Conservation (phyloP, 2,329 filamentous ascomycete genomes). For the Fusarium veterinarium region DNA sequence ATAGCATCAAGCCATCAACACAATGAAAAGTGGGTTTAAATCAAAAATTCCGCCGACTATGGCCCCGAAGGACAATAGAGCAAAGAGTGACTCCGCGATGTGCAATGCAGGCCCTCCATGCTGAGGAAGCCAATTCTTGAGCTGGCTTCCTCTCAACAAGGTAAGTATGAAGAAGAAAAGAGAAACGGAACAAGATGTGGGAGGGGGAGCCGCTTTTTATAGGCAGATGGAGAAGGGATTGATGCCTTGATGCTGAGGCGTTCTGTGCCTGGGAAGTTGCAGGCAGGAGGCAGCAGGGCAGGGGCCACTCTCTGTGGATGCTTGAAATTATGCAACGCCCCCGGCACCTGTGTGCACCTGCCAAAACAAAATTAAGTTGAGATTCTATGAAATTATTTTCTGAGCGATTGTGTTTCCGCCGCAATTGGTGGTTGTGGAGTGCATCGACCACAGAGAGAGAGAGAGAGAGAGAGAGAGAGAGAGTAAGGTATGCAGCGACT, state of each 20-base stretch:
- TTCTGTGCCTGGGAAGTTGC: conserved; percentile 13
- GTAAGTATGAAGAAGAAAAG: conserved; percentile 65
- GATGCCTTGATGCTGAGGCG: conserved; percentile 31
- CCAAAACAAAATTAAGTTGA: neutral
- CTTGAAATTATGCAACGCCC: neutral
- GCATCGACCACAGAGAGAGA: neutral
- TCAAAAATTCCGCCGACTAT: conserved; percentile 67
- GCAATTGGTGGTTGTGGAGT: neutral
- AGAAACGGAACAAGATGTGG: conserved; percentile 36
- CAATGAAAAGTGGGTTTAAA: conserved; percentile 60
- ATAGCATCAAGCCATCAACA: conserved; percentile 52
- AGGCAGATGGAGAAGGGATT: conserved; percentile 17
- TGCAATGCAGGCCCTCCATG: conserved; percentile 66
- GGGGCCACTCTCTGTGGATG: neutral
- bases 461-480: too few relatives aligned
- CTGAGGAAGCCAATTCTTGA: conserved; percentile 59
- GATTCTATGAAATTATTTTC: conserved; percentile 1
- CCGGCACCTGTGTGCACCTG: neutral
- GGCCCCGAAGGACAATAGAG: conserved; percentile 67
- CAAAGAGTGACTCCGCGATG: conserved; percentile 61
- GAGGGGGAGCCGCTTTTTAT: conserved; percentile 47
- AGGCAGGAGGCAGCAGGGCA: conserved; percentile 4
- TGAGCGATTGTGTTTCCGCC: neutral
- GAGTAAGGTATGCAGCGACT: neutral
- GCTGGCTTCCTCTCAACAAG: conserved; percentile 58